Evolutionary conservation across 257 asterid species (phyloP), one percentile per base, ranked within the genome.

Genomic region (Linaria vulgaris): DNA sequence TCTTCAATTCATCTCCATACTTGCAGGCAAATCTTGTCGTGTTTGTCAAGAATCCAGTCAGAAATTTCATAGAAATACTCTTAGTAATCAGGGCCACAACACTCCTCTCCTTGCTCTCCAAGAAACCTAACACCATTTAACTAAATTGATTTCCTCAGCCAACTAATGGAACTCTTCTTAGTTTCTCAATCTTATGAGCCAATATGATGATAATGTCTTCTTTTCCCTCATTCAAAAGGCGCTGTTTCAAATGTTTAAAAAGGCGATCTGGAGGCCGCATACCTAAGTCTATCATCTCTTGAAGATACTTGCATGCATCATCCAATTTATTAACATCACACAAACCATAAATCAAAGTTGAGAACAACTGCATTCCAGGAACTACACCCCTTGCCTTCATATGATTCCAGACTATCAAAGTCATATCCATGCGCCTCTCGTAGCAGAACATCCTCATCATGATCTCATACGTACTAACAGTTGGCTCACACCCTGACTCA

Each of bases 391-490:
- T 79, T 6, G 72, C 71, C 84, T 84, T 91, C 98, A 91, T 91
- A 76, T 75, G 80, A 69, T 69, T 75, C 96, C 96, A 86, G 0
- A 86, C 68, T 20, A 62, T 55, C 59, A 86, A 13, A 2, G 95
- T 95, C 98, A 83, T 84, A 72, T 81, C 95, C 9, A 61, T 70
- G 9, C 83, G 68, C 17, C 81, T 78, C 67, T 69, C 78, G 0
- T 75, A 80, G 80, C 96, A 88, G 34, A 83, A 86, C 98, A 86
- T 88, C 79, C 96, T 81, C 47, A 86, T 79, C 61, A 91, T 80
- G 8, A 86, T 83, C 85, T 86, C 96, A 16, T 86, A 88, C 4
- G 95, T 88, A 10, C 95, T 91, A 12, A 72, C 52, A 44, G 84
- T 78, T 0, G 94, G 91, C 62, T 79, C 89, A 24, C 90, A 83